These are phyloP conservation scores for Nigrospora osmanthi DNA, from an alignment of 2,329 filamentous ascomycete genomes.

Conservation along the genomic window DNA sequence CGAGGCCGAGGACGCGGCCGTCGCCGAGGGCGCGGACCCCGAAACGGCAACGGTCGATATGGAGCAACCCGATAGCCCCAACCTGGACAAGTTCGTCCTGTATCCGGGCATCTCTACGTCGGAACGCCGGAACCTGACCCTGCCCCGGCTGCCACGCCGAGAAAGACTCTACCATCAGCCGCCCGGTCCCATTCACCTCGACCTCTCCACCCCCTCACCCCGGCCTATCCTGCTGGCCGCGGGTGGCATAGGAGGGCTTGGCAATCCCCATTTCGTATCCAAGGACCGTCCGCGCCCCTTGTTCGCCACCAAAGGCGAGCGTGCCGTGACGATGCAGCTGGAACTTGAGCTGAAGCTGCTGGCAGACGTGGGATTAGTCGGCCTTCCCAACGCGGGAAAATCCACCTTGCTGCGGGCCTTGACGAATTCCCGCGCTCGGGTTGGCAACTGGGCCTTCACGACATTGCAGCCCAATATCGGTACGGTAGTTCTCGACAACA, in stretches of 20 bases:
- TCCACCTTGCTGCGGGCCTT: conserved; percentile 83
- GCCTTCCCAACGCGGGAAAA: conserved; percentile 93
- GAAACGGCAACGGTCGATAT: conserved; percentile 13
- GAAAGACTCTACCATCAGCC: conserved; percentile 59
- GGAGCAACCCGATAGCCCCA: conserved; percentile 27
- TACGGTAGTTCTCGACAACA: conserved; percentile 85
- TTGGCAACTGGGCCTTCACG: conserved; percentile 95
- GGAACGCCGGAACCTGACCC: conserved; percentile 49
- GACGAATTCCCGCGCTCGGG: conserved; percentile 78
- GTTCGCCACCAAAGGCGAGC: conserved; percentile 82
- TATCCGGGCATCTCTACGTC: conserved; percentile 71
- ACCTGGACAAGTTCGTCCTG: conserved; percentile 71
- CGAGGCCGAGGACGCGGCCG: conserved; percentile 26
- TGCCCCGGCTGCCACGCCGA: conserved; percentile 44
- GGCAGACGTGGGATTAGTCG: conserved; percentile 89
- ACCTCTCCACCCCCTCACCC: conserved; percentile 70
- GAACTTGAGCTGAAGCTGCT: conserved; percentile 91
- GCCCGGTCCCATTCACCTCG: conserved; percentile 61
- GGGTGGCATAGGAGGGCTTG: conserved; percentile 81
- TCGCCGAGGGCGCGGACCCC: conserved; percentile 33
- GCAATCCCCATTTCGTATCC: conserved; percentile 88
- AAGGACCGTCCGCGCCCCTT: conserved; percentile 68
- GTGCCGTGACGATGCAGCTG: conserved; percentile 68
- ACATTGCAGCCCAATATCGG: conserved; percentile 93
- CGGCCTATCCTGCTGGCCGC: conserved; percentile 78